Percentiles rank a stretch among this genome's conserved stretches.
These are phyloP conservation scores for Alternaria sp. DNA, from an alignment of 2,329 filamentous ascomycete species.

Conservation along the genomic window DNA sequence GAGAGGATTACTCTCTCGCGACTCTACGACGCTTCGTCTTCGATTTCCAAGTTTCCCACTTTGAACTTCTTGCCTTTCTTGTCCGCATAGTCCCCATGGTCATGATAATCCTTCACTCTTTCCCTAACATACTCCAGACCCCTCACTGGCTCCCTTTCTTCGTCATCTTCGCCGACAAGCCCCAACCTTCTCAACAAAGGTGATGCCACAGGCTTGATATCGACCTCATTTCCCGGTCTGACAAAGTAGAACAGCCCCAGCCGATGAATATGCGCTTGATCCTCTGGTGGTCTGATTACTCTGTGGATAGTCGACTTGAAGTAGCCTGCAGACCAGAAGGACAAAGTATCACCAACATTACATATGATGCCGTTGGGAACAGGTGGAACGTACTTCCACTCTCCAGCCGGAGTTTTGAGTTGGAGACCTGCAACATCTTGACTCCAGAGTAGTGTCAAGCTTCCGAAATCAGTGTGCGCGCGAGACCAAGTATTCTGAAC, in stretches of 20 bases:
- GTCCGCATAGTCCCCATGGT: constrained; percentile 49
- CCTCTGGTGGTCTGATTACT: constrained; percentile 55
- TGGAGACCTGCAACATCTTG: constrained; percentile 57
- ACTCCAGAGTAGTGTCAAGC: constrained; percentile 55
- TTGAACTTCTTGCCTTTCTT: constrained; percentile 50
- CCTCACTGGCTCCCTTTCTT: constrained; percentile 39
- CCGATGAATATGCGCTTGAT: constrained; percentile 47
- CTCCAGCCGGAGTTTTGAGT: constrained; percentile 52
- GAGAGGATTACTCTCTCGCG: neutral
- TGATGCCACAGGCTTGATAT: constrained; percentile 46
- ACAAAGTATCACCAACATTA: constrained; percentile 55
- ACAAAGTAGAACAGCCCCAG: constrained; percentile 53
- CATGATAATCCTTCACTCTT: constrained; percentile 51
- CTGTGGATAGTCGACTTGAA: constrained; percentile 60
- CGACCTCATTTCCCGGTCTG: constrained; percentile 46
- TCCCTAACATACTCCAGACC: constrained; percentile 52
- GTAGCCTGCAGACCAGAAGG: constrained; percentile 51
- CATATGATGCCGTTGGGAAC: constrained; percentile 57
- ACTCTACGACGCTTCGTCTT: constrained; percentile 46
- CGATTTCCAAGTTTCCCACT: constrained; percentile 50
- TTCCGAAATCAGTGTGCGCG: constrained; percentile 58
- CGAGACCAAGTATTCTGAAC: constrained; percentile 53
- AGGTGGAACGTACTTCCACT: constrained; percentile 57
- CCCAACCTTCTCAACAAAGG: constrained; percentile 44
- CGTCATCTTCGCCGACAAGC: constrained; percentile 25